phyloP scores from a whole-genome alignment of 257 asterid genomes.

The Asclepias syriaca region DNA sequence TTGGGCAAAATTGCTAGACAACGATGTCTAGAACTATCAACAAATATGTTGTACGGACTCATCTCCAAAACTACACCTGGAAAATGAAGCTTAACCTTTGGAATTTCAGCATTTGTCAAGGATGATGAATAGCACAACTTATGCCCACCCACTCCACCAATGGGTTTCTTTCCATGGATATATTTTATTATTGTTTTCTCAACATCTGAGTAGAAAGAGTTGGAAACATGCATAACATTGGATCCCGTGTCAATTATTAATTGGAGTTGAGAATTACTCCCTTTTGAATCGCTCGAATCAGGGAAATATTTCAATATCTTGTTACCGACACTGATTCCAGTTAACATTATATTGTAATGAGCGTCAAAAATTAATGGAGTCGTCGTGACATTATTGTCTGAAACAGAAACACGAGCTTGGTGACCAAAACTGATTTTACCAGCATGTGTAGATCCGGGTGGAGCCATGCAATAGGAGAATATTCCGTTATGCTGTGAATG shows the following conservation, averaged over 20 bases:
- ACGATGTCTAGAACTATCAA: not conserved
- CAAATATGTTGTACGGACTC: not conserved
- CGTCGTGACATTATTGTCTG: constrained; percentile 2
- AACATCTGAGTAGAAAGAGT: no score
- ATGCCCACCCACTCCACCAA: no score
- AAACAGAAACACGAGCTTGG: not conserved
- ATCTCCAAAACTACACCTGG: not conserved
- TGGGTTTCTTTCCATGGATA: no score
- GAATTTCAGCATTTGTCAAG: not conserved
- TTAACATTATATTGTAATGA: constrained; percentile 2
- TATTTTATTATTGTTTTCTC: no score
- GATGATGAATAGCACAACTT: not conserved
- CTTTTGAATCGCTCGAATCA: no score
- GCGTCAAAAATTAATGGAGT: constrained; percentile 14
- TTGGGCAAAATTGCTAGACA: not conserved
- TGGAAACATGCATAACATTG: not conserved
- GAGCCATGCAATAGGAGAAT: constrained; percentile 38
- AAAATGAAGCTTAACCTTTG: not conserved
- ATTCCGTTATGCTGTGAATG: not conserved
- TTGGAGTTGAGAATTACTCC: no score
- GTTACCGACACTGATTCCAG: not conserved
- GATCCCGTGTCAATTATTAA: not conserved
- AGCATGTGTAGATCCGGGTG: not conserved
- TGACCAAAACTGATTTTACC: constrained; percentile 40
- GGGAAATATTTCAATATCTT: no score